These are phyloP conservation scores for Sicyos baderoa DNA, from an alignment of 306 rosid genomes.

Conservation along the genomic window DNA sequence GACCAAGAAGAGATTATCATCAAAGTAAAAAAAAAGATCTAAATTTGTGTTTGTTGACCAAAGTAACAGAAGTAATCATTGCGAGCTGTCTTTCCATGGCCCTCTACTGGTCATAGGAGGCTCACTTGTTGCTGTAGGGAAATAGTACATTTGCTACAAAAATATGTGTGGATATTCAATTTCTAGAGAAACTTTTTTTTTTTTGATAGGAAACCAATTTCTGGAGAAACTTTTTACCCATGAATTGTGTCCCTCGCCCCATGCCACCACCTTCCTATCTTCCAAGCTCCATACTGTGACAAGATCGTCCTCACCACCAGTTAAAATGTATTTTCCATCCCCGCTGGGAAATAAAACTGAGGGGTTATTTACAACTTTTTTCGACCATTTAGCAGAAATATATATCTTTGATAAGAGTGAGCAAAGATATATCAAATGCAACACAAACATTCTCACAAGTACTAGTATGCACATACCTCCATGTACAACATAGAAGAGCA, in stretches of 20 bases:
- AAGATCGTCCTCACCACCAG: conserved; percentile 98
- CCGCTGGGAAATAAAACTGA: conserved; percentile 35
- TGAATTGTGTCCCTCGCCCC: conserved; percentile 98
- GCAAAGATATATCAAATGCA: neutral
- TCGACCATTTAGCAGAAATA: neutral
- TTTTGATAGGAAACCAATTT: too few species aligned
- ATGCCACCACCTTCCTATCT: conserved; percentile 93
- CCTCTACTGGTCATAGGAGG: neutral
- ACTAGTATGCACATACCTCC: conserved; percentile 43
- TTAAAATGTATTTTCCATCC: conserved; percentile 89
- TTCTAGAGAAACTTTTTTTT: conserved; percentile 12
- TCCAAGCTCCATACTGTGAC: conserved; percentile 99
- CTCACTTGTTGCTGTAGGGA: neutral
- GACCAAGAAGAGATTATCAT: neutral
- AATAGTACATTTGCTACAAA: neutral
- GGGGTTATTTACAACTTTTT: conserved; percentile 14
- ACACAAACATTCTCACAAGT: neutral
- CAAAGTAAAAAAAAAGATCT: neutral
- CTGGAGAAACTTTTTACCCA: conserved; percentile 46
- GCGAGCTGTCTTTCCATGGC: neutral
- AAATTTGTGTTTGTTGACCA: neutral
- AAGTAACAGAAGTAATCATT: neutral
- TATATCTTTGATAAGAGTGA: neutral
- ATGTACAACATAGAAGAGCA: conserved; percentile 87
- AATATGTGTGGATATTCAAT: conserved; percentile 1